phyloP scores from a whole-genome alignment of 805 yeast genomes.

The Candida pseudofarinosa region DNA sequence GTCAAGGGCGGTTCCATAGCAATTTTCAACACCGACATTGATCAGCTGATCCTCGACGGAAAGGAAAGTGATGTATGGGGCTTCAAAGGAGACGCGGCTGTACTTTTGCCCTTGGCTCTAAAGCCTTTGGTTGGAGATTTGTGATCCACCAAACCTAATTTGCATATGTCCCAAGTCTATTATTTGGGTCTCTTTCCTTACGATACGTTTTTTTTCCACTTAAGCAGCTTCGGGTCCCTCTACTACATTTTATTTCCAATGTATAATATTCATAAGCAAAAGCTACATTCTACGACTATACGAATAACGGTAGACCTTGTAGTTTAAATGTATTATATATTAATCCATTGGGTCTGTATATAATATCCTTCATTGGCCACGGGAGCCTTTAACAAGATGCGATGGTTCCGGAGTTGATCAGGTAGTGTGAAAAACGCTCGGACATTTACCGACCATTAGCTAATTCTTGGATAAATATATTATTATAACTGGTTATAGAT shows the following conservation, averaged over 20 bases:
- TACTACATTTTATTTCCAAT: too few species aligned
- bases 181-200: too few species aligned
- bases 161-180: not conserved
- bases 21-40: conserved; percentile 70
- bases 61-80: conserved; percentile 55
- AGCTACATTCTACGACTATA: too few species aligned
- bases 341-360: too few species aligned
- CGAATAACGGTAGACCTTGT: too few species aligned
- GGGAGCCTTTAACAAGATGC: not conserved
- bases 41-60: conserved; percentile 38
- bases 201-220: too few species aligned
- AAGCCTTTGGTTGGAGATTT: conserved; percentile 41
- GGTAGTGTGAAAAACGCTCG: not conserved
- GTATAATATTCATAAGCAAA: too few species aligned
- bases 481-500: not conserved
- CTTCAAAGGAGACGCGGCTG: conserved; percentile 77
- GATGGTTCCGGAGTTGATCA: not conserved
- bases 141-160: not conserved
- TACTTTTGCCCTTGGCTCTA: conserved; percentile 61
- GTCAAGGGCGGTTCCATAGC: conserved; percentile 79
- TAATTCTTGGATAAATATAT: not conserved
- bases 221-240: too few species aligned
- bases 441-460: conserved; percentile 2
- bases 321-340: too few species aligned
- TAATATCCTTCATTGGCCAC: too few species aligned